These are phyloP conservation scores for Dissophora ornata DNA, from an alignment of 192 early-diverging fungal genomes.

Conservation along the genomic window DNA sequence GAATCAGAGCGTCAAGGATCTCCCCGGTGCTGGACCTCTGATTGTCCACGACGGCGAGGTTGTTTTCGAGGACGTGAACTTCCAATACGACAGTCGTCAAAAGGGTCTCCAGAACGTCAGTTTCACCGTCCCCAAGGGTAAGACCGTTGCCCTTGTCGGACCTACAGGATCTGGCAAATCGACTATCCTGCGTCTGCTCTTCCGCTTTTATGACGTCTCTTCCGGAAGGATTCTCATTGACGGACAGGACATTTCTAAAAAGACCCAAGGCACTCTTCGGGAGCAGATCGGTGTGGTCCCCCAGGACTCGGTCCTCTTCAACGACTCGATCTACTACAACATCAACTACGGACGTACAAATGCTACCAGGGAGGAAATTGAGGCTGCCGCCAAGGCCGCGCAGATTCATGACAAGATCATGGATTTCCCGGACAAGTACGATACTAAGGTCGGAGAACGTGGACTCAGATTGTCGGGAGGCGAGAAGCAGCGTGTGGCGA, in stretches of 20 bases:
- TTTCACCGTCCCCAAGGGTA: conserved; percentile 75
- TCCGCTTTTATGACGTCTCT: conserved; percentile 91
- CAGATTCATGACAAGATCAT: conserved; percentile 86
- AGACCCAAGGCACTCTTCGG: conserved; percentile 80
- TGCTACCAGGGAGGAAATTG: conserved; percentile 77
- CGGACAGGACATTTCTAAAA: conserved; percentile 78
- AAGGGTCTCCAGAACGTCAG: conserved; percentile 76
- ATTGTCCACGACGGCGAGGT: conserved; percentile 70
- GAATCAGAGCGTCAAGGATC: conserved; percentile 71
- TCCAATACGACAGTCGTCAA: conserved; percentile 78
- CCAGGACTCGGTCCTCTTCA: conserved; percentile 96
- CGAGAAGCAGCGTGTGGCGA: conserved; percentile 92
- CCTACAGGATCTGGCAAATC: conserved; percentile 83
- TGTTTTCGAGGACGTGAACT: conserved; percentile 78
- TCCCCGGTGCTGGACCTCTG: conserved; percentile 69
- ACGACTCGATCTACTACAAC: conserved; percentile 95
- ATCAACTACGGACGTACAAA: conserved; percentile 85
- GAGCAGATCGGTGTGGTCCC: conserved; percentile 92
- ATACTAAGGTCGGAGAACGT: conserved; percentile 69
- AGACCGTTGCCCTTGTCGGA: conserved; percentile 84
- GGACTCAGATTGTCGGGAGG: conserved; percentile 88
- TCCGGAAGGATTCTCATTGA: conserved; percentile 88
- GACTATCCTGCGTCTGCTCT: conserved; percentile 82
- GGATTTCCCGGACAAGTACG: conserved; percentile 77
- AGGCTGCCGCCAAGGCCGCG: conserved; percentile 75